Percentiles rank a stretch among this genome's conserved stretches.
Conservation (phyloP, 345 rosid species). For the Gossypioides kirkii region DNA sequence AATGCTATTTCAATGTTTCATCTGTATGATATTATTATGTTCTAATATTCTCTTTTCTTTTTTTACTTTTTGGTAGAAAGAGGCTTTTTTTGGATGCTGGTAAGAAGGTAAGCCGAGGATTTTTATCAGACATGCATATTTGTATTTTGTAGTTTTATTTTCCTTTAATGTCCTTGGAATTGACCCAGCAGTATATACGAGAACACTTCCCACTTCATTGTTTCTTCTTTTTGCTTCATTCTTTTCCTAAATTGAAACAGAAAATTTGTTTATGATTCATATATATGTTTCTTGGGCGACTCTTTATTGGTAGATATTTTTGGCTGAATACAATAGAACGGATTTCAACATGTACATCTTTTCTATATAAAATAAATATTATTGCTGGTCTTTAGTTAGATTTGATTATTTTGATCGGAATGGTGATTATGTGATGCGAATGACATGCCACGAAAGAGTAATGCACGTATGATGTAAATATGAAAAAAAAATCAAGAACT, state of each 20-base stretch:
- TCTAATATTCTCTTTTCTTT: constrained; percentile 28
- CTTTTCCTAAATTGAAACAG: not conserved
- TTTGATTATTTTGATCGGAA: no score
- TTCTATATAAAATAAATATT: no score
- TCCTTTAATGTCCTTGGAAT: not conserved
- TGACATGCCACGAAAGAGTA: not conserved
- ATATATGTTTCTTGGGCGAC: not conserved
- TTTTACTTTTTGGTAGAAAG: constrained; percentile 6
- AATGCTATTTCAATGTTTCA: constrained; percentile 17
- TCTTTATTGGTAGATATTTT: not conserved
- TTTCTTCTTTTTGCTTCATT: not conserved
- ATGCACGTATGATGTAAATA: no score
- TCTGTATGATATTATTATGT: constrained; percentile 31
- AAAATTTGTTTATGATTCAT: not conserved
- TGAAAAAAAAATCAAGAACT: not conserved
- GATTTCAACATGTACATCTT: not conserved
- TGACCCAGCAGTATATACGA: constrained; percentile 9
- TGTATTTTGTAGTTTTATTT: constrained; percentile 22
- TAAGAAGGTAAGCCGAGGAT: constrained; percentile 24
- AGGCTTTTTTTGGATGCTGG: constrained; percentile 32
- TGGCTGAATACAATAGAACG: not conserved
- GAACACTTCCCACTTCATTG: not conserved
- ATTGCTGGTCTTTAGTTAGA: no score
- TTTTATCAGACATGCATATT: constrained; percentile 19
- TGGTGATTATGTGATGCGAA: not conserved